Conservation (phyloP, 371 early-diverging fungal genomes). For the Sporodiniella umbellata region DNA sequence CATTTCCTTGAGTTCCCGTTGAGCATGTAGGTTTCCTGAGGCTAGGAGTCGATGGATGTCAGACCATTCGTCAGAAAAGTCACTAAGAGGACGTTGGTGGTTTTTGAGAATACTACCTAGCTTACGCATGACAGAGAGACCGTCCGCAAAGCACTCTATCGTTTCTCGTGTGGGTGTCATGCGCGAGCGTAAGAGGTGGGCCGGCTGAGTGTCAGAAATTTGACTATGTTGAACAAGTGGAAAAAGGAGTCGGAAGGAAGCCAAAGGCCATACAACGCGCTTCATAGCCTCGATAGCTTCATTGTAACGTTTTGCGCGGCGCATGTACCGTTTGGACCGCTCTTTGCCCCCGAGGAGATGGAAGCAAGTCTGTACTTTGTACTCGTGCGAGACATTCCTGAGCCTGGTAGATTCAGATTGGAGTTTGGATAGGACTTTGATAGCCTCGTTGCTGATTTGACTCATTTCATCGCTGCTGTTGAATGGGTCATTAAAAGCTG, state of each 20-base stretch:
- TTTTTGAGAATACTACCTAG: conserved; percentile 14
- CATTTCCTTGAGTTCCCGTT: conserved; percentile 9
- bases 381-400: conserved; percentile 33
- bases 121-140: conserved; percentile 17
- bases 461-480: conserved; percentile 55
- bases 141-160: conserved; percentile 15
- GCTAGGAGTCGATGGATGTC: conserved; percentile 20
- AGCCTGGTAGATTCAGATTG: conserved; percentile 33
- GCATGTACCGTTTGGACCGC: conserved; percentile 13
- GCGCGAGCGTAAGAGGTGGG: conserved; percentile 2
- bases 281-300: conserved; percentile 38
- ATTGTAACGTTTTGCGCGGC: conserved; percentile 31
- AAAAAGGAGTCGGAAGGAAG: conserved; percentile 29
- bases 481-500: not conserved
- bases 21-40: conserved; percentile 10
- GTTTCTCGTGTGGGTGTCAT: conserved; percentile 16
- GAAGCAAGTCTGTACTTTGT: conserved; percentile 19
- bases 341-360: conserved; percentile 23
- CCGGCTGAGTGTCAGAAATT: not conserved
- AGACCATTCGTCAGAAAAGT: conserved; percentile 18
- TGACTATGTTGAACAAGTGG: conserved; percentile 17
- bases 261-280: conserved; percentile 30
- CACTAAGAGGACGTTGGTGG: conserved; percentile 11
- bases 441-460: conserved; percentile 34
- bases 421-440: conserved; percentile 20